These are phyloP conservation scores for Salvia hispanica DNA, from an alignment of 257 asterid genomes.

Conservation along the genomic window DNA sequence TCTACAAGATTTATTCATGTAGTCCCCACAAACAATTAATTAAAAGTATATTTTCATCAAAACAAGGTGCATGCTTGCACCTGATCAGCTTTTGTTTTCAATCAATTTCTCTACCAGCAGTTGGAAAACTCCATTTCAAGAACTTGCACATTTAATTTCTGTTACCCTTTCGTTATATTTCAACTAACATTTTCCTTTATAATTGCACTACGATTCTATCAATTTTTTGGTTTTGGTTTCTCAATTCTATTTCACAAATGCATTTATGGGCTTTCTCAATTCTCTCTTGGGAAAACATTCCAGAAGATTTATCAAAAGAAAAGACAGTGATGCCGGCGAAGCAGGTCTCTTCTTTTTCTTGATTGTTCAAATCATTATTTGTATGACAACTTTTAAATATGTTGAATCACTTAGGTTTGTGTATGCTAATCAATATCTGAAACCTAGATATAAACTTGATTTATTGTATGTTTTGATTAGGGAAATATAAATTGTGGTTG, in stretches of 20 bases:
- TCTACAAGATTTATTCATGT: neutral
- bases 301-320: constrained; percentile 69
- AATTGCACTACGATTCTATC: neutral
- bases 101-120: constrained; percentile 1
- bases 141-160: neutral
- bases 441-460: neutral
- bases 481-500: neutral
- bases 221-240: constrained; percentile 11
- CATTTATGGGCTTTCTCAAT: constrained; percentile 60
- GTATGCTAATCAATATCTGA: neutral
- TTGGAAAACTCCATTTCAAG: constrained; percentile 9
- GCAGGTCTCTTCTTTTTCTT: constrained; percentile 48
- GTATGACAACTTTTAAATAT: neutral
- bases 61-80: too few relatives aligned
- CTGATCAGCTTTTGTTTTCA: neutral
- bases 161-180: neutral
- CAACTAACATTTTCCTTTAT: neutral
- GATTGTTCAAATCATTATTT: neutral
- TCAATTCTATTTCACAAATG: constrained; percentile 32
- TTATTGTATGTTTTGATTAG: neutral
- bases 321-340: constrained; percentile 90
- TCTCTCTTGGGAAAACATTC: constrained; percentile 48
- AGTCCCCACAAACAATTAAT: constrained; percentile 1
- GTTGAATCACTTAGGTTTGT: neutral
- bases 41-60: neutral